Conservation (phyloP, 495 filamentous ascomycete genomes). For the Clavariopsis aquatica region DNA sequence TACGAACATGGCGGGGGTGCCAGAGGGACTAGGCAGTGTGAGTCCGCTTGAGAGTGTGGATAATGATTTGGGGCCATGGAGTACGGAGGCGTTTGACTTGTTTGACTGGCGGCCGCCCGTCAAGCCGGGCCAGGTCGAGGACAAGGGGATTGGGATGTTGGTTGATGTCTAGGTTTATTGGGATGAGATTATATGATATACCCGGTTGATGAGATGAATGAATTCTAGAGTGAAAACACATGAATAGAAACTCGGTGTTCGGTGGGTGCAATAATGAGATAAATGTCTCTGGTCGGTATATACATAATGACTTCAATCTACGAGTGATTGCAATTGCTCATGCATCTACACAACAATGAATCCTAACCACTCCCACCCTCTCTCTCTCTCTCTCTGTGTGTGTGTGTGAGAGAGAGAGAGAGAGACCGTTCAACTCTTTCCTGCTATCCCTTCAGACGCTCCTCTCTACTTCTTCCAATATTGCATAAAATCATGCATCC, state of each 20-base stretch:
- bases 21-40: constrained; percentile 2
- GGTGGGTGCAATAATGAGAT: too few relatives aligned
- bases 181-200: background rate
- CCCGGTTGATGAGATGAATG: background rate
- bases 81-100: constrained; percentile 59
- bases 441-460: too few relatives aligned
- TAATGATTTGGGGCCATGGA: constrained; percentile 55
- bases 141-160: constrained; percentile 24
- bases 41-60: constrained; percentile 17
- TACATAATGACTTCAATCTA: too few relatives aligned
- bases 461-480: constrained; percentile 66
- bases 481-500: constrained; percentile 91
- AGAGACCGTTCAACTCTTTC: too few relatives aligned
- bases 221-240: too few relatives aligned
- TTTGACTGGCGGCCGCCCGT: constrained; percentile 56
- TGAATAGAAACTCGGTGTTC: too few relatives aligned
- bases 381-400: too few relatives aligned
- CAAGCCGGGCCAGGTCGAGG: constrained; percentile 18
- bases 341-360: too few relatives aligned
- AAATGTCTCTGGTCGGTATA: too few relatives aligned
- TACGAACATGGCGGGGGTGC: constrained; percentile 9
- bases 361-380: too few relatives aligned
- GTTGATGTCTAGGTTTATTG: constrained; percentile 16
- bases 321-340: too few relatives aligned
- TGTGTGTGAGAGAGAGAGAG: too few relatives aligned